Percentiles rank a stretch among this genome's conserved stretches.
Conservation (phyloP, 2,329 filamentous ascomycete species). For the Chrysoporthe deuterocubensis region DNA sequence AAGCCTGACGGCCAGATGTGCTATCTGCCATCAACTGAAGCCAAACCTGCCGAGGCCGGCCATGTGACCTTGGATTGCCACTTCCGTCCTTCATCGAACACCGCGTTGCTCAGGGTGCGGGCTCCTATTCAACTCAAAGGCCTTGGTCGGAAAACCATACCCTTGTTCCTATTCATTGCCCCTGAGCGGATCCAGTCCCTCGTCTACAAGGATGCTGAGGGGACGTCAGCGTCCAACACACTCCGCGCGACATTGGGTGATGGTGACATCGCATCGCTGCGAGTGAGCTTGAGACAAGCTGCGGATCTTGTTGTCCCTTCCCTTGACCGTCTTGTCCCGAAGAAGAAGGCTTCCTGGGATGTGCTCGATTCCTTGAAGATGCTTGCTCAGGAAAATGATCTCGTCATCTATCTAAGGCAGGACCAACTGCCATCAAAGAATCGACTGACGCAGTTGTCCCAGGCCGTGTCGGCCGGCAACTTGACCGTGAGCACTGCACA, state of each 20-base stretch:
- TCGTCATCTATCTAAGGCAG: conserved; percentile 9
- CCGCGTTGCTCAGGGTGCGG: conserved; percentile 12
- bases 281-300: conserved; percentile 2
- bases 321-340: conserved; percentile 3
- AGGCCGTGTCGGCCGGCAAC: conserved; percentile 4
- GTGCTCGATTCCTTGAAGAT: conserved; percentile 12
- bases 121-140: conserved; percentile 14
- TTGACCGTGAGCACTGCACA: conserved; percentile 10
- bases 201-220: not conserved
- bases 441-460: not conserved
- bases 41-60: not conserved
- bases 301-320: conserved; percentile 11
- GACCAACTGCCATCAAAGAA: not conserved
- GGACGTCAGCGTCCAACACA: not conserved
- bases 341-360: conserved; percentile 19
- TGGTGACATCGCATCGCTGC: conserved; percentile 5
- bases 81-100: conserved; percentile 9
- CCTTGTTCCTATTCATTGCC: conserved; percentile 15
- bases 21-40: not conserved
- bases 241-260: not conserved
- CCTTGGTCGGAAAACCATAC: conserved; percentile 8
- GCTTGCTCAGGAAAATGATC: conserved; percentile 7
- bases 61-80: conserved; percentile 12
- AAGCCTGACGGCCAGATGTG: conserved; percentile 7
- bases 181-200: conserved; percentile 19